These are phyloP conservation scores for Fusarium sp. DNA, from an alignment of 2,329 filamentous ascomycete genomes.

Conservation along the genomic window DNA sequence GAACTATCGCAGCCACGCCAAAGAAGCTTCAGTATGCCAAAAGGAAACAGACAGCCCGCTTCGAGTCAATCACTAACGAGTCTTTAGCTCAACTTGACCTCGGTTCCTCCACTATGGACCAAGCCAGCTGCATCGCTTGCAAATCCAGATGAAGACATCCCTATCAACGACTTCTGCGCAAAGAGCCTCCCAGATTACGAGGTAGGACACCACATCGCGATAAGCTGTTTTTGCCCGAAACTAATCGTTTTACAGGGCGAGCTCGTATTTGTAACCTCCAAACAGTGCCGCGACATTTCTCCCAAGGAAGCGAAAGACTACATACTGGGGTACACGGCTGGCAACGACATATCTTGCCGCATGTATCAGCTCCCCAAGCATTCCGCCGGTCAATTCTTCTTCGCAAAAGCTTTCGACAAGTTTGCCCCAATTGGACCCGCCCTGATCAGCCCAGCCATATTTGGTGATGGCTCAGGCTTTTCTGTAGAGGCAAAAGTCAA, in stretches of 20 bases:
- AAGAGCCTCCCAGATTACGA: background rate
- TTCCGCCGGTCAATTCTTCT: background rate
- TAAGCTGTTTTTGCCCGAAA: too few relatives aligned
- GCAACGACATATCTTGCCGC: background rate
- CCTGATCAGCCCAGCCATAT: background rate
- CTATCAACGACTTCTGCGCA: background rate
- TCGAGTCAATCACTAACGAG: background rate
- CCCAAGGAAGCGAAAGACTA: background rate
- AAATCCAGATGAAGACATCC: background rate
- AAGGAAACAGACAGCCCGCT: fast-evolving
- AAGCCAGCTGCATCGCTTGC: background rate
- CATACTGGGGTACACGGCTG: background rate
- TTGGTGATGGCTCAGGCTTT: background rate
- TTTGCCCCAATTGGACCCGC: background rate
- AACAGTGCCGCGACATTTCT: background rate
- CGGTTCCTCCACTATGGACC: background rate
- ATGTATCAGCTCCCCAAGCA: background rate
- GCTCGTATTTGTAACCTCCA: background rate
- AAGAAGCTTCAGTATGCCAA: background rate
- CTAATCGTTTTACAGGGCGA: background rate
- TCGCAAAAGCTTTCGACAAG: background rate
- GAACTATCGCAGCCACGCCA: background rate
- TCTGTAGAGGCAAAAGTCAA: background rate
- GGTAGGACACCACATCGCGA: background rate
- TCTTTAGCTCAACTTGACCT: background rate